Evolutionary conservation across 345 rosid genomes (phyloP).

Genomic region (Salix caprea): DNA sequence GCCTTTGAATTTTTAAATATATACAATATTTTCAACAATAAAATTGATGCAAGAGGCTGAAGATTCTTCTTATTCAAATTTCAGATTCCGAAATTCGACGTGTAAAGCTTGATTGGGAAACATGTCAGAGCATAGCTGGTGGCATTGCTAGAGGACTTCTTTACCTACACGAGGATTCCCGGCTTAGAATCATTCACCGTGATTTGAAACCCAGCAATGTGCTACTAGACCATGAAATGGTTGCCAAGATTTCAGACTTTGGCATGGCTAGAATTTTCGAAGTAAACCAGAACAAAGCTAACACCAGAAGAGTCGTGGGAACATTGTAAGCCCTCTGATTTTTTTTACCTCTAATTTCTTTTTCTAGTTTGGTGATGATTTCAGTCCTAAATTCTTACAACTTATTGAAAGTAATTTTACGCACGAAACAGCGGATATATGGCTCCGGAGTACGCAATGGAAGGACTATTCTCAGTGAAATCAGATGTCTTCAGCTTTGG

Average conservation of each 20-base stretch:
- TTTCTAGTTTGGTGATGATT: background rate
- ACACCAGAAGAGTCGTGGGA: conserved; percentile 28
- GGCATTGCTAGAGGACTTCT: conserved; percentile 44
- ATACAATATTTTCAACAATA: background rate
- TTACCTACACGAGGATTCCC: conserved; percentile 52
- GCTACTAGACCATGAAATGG: conserved; percentile 37
- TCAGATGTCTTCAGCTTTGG: conserved; percentile 34
- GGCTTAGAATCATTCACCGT: conserved; percentile 39
- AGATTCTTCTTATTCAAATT: background rate
- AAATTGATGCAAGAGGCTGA: background rate
- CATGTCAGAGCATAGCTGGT: conserved; percentile 22
- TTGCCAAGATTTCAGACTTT: conserved; percentile 47
- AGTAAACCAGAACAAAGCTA: conserved; percentile 18
- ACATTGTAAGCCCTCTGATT: conserved; percentile 19
- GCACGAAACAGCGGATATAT: conserved; percentile 2
- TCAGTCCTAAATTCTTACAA: background rate
- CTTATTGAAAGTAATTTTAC: too few relatives aligned
- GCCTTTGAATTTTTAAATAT: background rate
- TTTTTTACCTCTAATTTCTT: too few relatives aligned
- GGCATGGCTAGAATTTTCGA: conserved; percentile 40
- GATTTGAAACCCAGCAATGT: conserved; percentile 46
- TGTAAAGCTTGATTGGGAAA: conserved; percentile 2
- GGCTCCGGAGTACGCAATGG: conserved; percentile 30
- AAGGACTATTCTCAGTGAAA: conserved; percentile 27
- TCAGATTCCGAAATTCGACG: conserved; percentile 5